Percentiles rank a stretch among this genome's conserved stretches.
Evolutionary conservation across 2,329 filamentous ascomycete species (phyloP).

Genomic region (Drechslera avenae): DNA sequence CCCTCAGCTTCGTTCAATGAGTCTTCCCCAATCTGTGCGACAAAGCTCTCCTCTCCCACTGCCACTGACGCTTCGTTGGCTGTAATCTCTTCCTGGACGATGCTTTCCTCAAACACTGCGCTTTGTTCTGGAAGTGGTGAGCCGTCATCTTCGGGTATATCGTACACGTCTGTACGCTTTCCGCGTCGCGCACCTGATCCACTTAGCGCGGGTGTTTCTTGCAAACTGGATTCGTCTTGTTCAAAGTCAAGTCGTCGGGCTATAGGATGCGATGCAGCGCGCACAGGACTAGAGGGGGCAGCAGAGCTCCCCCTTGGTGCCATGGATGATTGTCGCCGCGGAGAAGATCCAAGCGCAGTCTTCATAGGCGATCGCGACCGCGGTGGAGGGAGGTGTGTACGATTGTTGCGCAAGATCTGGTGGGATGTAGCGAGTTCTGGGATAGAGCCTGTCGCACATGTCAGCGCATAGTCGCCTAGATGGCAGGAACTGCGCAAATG

Average conservation of each 20-base stretch:
- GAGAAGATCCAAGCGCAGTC: slow-evolving; percentile 63
- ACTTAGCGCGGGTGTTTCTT: slow-evolving; percentile 41
- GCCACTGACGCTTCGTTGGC: slow-evolving; percentile 32
- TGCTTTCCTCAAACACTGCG: slow-evolving; percentile 38
- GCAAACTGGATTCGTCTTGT: slow-evolving; percentile 45
- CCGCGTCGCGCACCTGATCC: slow-evolving; percentile 41
- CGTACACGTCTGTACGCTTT: slow-evolving; percentile 39
- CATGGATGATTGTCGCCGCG: slow-evolving; percentile 65
- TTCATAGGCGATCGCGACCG: slow-evolving; percentile 67
- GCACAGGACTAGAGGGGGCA: slow-evolving; percentile 32
- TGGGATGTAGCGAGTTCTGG: slow-evolving; percentile 55
- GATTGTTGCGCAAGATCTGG: slow-evolving; percentile 53
- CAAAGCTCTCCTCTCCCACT: slow-evolving; percentile 36
- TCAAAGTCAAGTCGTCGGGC: slow-evolving; percentile 63
- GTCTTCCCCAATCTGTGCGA: slow-evolving; percentile 38
- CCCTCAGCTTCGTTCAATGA: slow-evolving; percentile 25
- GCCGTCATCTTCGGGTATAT: slow-evolving; percentile 32
- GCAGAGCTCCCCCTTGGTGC: slow-evolving; percentile 59
- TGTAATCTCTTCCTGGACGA: slow-evolving; percentile 40
- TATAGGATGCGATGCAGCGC: slow-evolving; percentile 48
- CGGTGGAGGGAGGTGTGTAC: slow-evolving; percentile 55
- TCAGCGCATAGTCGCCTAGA: slow-evolving; percentile 1
- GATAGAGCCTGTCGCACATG: slow-evolving; percentile 51
- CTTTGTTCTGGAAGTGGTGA: slow-evolving; percentile 38
- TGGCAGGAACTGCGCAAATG: background rate